Evolutionary conservation across 169 alveolate species (phyloP).

Genomic region (Plasmodium gaboni): DNA sequence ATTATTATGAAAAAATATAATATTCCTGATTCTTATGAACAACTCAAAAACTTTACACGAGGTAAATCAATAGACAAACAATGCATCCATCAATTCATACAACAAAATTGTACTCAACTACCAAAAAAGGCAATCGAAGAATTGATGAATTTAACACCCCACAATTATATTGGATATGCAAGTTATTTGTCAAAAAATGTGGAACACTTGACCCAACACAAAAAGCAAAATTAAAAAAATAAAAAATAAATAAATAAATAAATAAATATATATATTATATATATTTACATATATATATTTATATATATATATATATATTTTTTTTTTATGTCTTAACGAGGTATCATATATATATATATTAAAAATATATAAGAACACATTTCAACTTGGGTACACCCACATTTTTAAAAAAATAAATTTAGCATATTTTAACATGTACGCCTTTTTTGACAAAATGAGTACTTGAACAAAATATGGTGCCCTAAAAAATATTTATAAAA

Average conservation of each 20-base stretch:
- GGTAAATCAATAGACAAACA: slow-evolving; percentile 71
- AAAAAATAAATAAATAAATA: background rate
- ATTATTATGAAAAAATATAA: slow-evolving; percentile 90
- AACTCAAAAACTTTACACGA: slow-evolving; percentile 79
- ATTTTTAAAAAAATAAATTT: too few relatives aligned
- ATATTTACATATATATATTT: too few relatives aligned
- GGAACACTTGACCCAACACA: slow-evolving; percentile 6
- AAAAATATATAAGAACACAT: too few relatives aligned
- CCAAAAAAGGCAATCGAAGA: slow-evolving; percentile 31
- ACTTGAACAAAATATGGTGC: too few relatives aligned
- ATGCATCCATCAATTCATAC: slow-evolving; percentile 76
- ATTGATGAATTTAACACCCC: slow-evolving; percentile 56
- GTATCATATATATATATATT: too few relatives aligned
- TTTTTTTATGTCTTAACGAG: too few relatives aligned
- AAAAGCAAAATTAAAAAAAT: background rate
- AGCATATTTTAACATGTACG: too few relatives aligned
- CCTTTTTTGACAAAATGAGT: too few relatives aligned
- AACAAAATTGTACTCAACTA: slow-evolving; percentile 29
- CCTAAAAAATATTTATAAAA: too few relatives aligned
- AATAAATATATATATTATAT: background rate
- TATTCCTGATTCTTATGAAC: slow-evolving; percentile 80
- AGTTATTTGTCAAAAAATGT: slow-evolving; percentile 54
- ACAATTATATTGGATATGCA: slow-evolving; percentile 65
- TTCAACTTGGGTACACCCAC: too few relatives aligned
- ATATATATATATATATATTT: too few relatives aligned